A percentile compares a stretch with the other conserved stretches of the same genome.
Conservation (phyloP, 2,329 filamentous ascomycete genomes). For the Phialophora verrucosa region DNA sequence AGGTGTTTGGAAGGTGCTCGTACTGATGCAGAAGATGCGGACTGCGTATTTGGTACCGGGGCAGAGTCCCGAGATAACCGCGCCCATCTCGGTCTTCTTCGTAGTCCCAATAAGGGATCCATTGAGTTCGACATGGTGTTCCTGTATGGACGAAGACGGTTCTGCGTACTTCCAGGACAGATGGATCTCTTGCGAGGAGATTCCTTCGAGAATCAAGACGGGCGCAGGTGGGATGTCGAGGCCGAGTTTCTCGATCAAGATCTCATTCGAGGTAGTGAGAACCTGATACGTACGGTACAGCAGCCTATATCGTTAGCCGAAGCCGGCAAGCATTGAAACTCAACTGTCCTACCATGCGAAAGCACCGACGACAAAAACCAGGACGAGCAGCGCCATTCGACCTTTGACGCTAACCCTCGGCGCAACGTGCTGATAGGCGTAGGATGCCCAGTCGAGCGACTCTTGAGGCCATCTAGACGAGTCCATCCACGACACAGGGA, state of each 20-base stretch:
- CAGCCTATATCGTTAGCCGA: slow-evolving; percentile 63
- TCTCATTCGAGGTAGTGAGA: slow-evolving; percentile 85
- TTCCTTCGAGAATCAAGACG: slow-evolving; percentile 86
- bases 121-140: slow-evolving; percentile 92
- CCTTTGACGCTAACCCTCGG: slow-evolving; percentile 55
- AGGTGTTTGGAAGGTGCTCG: slow-evolving; percentile 89
- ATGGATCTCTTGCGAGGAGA: slow-evolving; percentile 83
- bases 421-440: slow-evolving; percentile 54
- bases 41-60: slow-evolving; percentile 92
- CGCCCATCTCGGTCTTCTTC: slow-evolving; percentile 78
- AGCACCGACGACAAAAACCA: slow-evolving; percentile 55
- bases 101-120: slow-evolving; percentile 87
- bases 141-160: slow-evolving; percentile 71
- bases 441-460: slow-evolving; percentile 52
- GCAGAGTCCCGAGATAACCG: slow-evolving; percentile 85
- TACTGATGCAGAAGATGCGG: slow-evolving; percentile 86
- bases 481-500: slow-evolving; percentile 41
- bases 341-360: slow-evolving; percentile 52
- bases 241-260: slow-evolving; percentile 87
- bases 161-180: slow-evolving; percentile 86
- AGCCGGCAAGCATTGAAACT: not conserved
- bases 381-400: slow-evolving; percentile 56
- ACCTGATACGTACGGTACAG: slow-evolving; percentile 86
- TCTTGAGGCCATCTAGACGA: slow-evolving; percentile 52
- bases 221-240: slow-evolving; percentile 92